phyloP scores from a whole-genome alignment of 805 yeast genomes.

The Kregervanrija fluxuum region DNA sequence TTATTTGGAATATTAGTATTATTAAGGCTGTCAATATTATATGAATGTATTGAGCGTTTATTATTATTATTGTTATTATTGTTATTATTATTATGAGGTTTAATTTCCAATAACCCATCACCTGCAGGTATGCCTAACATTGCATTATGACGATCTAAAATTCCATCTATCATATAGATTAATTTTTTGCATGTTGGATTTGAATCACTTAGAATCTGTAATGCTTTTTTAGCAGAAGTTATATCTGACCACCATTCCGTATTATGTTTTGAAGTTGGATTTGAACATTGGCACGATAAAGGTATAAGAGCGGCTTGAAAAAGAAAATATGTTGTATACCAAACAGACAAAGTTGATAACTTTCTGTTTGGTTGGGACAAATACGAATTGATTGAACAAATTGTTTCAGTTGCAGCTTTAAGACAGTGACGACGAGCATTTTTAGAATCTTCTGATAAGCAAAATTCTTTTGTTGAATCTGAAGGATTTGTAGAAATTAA shows the following conservation, averaged over 20 bases:
- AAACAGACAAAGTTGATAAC: slow-evolving; percentile 42
- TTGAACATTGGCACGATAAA: slow-evolving; percentile 45
- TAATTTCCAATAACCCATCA: too few species aligned
- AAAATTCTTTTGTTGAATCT: slow-evolving; percentile 8
- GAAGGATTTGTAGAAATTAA: slow-evolving; percentile 10
- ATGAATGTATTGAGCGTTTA: too few species aligned
- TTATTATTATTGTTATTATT: too few species aligned
- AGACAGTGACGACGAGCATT: slow-evolving; percentile 45
- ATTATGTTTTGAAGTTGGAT: slow-evolving; percentile 39
- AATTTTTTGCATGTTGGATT: slow-evolving; percentile 41
- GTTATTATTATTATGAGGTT: too few species aligned
- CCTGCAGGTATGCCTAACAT: background rate
- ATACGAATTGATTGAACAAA: slow-evolving; percentile 39
- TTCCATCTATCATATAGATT: slow-evolving; percentile 37
- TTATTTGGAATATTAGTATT: too few species aligned
- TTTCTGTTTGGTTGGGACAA: slow-evolving; percentile 10
- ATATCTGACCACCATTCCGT: slow-evolving; percentile 38
- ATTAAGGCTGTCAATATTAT: too few species aligned
- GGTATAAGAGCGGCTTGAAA: slow-evolving; percentile 60
- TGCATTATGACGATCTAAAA: slow-evolving; percentile 19
- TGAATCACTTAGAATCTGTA: slow-evolving; percentile 31
- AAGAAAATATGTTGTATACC: slow-evolving; percentile 59
- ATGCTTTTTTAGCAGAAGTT: slow-evolving; percentile 32
- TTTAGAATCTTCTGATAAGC: slow-evolving; percentile 34
- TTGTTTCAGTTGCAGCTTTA: slow-evolving; percentile 45